Evolutionary conservation across 2,329 filamentous ascomycete genomes (phyloP).

Genomic region (Aureobasidium namibiae): DNA sequence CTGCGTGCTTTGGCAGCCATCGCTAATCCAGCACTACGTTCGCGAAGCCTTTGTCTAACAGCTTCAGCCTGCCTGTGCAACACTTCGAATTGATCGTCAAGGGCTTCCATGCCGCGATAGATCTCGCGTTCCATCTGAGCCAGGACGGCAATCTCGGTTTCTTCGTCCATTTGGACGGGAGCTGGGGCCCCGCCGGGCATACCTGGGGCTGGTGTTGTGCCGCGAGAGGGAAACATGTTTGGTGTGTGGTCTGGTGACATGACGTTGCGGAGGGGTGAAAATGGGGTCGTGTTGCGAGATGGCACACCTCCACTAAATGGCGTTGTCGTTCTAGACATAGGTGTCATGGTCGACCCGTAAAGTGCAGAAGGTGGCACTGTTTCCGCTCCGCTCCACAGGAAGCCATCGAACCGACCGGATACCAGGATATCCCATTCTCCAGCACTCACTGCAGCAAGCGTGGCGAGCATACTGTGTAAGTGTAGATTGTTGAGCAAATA

Average conservation of each 20-base stretch:
- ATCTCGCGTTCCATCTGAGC: constrained; percentile 91
- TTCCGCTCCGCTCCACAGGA: constrained; percentile 88
- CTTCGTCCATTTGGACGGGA: constrained; percentile 83
- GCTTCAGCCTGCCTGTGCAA: constrained; percentile 79
- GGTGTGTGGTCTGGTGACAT: constrained; percentile 17
- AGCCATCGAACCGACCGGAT: constrained; percentile 90
- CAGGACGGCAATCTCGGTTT: constrained; percentile 81
- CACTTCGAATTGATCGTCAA: constrained; percentile 89
- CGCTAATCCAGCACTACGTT: constrained; percentile 72
- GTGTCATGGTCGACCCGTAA: constrained; percentile 29
- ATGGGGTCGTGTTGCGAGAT: constrained; percentile 42
- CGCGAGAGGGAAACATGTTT: constrained; percentile 25
- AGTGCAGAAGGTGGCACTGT: constrained; percentile 27
- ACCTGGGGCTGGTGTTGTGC: constrained; percentile 23
- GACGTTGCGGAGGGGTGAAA: constrained; percentile 25
- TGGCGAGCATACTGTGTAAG: constrained; percentile 79
- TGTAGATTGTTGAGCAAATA: constrained; percentile 76
- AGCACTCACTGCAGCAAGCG: constrained; percentile 75
- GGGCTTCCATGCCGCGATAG: constrained; percentile 83
- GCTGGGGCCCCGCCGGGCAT: constrained; percentile 35
- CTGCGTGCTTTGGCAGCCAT: constrained; percentile 52
- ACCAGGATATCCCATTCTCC: constrained; percentile 96
- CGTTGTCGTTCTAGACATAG: constrained; percentile 40
- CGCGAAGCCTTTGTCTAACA: constrained; percentile 69
- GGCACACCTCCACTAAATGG: constrained; percentile 46